Conservation (phyloP, 2,329 filamentous ascomycete genomes). For the Fusarium temperatum region DNA sequence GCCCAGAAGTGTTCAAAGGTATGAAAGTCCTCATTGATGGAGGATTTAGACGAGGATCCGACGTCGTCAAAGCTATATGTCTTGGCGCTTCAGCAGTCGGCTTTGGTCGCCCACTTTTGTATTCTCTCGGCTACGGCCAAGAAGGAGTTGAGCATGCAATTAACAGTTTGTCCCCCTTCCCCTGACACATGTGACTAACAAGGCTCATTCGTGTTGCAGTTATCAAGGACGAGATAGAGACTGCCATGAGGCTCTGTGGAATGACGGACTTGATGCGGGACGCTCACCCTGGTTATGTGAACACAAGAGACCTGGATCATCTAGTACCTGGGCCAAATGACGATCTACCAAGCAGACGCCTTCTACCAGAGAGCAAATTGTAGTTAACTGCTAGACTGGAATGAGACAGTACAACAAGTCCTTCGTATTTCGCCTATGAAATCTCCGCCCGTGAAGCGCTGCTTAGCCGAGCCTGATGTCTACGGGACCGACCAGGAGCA, state of each 20-base stretch:
- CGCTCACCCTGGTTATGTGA: neutral
- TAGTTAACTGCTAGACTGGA: rapidly evolving
- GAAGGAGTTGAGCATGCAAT: neutral
- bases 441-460: neutral
- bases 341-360: neutral
- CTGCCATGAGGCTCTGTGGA: neutral
- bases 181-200: neutral
- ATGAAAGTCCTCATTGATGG: neutral
- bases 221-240: neutral
- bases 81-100: neutral
- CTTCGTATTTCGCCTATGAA: neutral
- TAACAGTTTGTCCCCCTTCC: neutral
- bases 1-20: neutral
- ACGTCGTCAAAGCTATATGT: neutral
- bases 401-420: neutral
- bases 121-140: neutral
- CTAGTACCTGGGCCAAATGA: neutral
- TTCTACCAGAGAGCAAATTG: neutral
- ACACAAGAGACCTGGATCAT: neutral
- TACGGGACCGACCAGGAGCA: rapidly evolving
- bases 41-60: neutral
- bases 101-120: neutral
- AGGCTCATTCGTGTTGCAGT: neutral
- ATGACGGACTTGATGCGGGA: neutral
- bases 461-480: neutral